phyloP scores from a whole-genome alignment of 257 asterid species.

The Gentiana macrophylla region DNA sequence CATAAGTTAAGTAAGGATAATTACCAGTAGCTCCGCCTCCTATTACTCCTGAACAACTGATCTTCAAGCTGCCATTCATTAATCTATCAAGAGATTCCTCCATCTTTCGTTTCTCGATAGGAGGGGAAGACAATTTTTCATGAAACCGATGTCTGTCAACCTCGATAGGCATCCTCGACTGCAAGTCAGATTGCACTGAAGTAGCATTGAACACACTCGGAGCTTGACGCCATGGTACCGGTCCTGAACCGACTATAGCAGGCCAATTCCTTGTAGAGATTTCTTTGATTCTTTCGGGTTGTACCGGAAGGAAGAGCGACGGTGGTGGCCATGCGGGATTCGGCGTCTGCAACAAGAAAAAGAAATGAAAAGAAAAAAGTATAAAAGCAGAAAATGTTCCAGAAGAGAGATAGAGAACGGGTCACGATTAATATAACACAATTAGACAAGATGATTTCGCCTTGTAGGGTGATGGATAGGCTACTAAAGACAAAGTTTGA shows the following conservation, averaged over 20 bases:
- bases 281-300: slow-evolving; percentile 77
- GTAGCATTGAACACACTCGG: slow-evolving; percentile 53
- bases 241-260: slow-evolving; percentile 70
- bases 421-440: no score
- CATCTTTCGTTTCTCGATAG: slow-evolving; percentile 32
- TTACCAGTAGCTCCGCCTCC: slow-evolving; percentile 7
- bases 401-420: no score
- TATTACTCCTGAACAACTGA: slow-evolving; percentile 31
- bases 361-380: slow-evolving; percentile 1
- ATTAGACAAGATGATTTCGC: no score
- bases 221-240: slow-evolving; percentile 74
- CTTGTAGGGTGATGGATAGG: no score
- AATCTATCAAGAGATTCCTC: slow-evolving; percentile 40
- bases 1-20: no score
- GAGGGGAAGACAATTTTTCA: slow-evolving; percentile 35
- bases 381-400: no score
- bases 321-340: slow-evolving; percentile 99
- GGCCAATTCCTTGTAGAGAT: slow-evolving; percentile 50
- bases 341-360: slow-evolving; percentile 50
- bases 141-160: slow-evolving; percentile 22
- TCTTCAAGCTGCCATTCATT: slow-evolving; percentile 37
- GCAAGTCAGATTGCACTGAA: slow-evolving; percentile 35
- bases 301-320: slow-evolving; percentile 65
- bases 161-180: slow-evolving; percentile 39
- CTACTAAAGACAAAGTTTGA: no score